Evolutionary conservation across 345 rosid genomes (phyloP).

Genomic region (Ceriops zippeliana): DNA sequence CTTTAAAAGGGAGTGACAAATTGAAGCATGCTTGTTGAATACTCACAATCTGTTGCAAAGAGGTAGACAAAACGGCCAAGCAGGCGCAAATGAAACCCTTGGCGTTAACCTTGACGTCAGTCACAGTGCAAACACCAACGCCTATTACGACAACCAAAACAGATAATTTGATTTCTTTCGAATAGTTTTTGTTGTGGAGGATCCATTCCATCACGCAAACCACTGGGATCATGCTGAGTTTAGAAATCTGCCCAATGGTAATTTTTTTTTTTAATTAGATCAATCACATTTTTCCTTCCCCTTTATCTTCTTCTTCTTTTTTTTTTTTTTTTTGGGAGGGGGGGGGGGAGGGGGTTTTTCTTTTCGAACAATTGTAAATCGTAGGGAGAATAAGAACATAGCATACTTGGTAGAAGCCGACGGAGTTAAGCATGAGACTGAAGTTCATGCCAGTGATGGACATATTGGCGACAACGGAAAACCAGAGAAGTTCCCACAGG

Average conservation of each 20-base stretch:
- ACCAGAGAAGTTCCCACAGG: constrained; percentile 96
- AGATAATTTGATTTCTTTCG: constrained; percentile 66
- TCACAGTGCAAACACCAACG: constrained; percentile 89
- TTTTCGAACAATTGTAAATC: too few relatives aligned
- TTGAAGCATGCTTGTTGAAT: background rate
- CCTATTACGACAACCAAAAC: constrained; percentile 86
- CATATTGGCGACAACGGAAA: constrained; percentile 73
- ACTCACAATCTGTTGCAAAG: constrained; percentile 95
- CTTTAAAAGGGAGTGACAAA: background rate
- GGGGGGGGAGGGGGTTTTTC: too few relatives aligned
- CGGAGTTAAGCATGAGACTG: constrained; percentile 94
- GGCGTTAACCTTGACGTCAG: constrained; percentile 91
- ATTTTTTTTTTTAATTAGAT: background rate
- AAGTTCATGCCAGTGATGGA: constrained; percentile 90
- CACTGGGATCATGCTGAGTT: constrained; percentile 95
- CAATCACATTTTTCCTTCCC: background rate
- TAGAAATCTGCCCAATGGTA: constrained; percentile 55
- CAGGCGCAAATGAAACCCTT: constrained; percentile 89
- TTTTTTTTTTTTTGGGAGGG: too few relatives aligned
- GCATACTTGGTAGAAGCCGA: constrained; percentile 80
- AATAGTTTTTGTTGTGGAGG: constrained; percentile 74
- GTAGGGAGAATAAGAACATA: background rate
- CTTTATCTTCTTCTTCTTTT: too few relatives aligned
- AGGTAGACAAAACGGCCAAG: constrained; percentile 76
- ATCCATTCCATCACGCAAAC: constrained; percentile 96